Evolutionary conservation across 2,329 filamentous ascomycete genomes (phyloP).

Genomic region (Xylariaceae sp.): DNA sequence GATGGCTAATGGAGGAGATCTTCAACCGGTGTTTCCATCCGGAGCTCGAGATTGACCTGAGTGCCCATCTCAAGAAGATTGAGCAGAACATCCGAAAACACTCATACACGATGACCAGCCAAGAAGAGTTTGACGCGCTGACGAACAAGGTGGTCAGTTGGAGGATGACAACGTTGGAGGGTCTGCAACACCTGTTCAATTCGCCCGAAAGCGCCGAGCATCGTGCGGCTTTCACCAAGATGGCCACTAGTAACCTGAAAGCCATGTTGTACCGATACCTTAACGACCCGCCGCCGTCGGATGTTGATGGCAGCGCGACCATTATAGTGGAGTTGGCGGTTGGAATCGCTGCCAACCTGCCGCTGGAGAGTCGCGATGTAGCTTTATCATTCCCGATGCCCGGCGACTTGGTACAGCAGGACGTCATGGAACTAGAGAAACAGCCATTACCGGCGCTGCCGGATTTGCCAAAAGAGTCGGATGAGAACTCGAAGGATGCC

Average conservation of each 20-base stretch:
- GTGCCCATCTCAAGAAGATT: conserved; percentile 73
- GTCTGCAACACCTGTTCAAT: conserved; percentile 66
- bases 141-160: conserved; percentile 85
- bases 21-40: conserved; percentile 94
- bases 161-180: conserved; percentile 89
- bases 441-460: conserved; percentile 55
- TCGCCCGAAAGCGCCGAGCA: conserved; percentile 61
- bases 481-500: conserved; percentile 36
- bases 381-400: conserved; percentile 80
- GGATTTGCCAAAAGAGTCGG: conserved; percentile 36
- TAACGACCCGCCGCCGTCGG: conserved; percentile 68
- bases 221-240: conserved; percentile 62
- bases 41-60: conserved; percentile 69
- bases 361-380: conserved; percentile 86
- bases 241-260: conserved; percentile 63
- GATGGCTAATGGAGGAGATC: conserved; percentile 86
- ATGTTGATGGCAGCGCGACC: conserved; percentile 79
- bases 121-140: conserved; percentile 85
- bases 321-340: conserved; percentile 93
- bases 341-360: conserved; percentile 77
- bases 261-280: conserved; percentile 68
- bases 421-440: conserved; percentile 86
- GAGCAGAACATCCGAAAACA: conserved; percentile 81
- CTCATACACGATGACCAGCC: conserved; percentile 65
- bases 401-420: conserved; percentile 61